Conservation (phyloP, 805 yeast species). For the Candida caryicola region DNA sequence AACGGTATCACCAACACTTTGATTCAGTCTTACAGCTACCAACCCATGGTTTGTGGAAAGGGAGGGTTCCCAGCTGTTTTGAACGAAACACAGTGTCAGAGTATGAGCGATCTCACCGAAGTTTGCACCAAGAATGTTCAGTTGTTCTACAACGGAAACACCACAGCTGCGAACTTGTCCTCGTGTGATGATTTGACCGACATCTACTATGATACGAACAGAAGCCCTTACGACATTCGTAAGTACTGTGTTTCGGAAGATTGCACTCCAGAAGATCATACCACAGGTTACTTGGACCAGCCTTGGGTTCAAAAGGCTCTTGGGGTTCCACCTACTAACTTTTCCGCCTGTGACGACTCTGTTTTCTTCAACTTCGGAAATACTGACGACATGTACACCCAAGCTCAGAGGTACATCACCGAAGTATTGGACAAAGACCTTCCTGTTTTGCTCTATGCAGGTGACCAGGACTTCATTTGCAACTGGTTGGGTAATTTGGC, state of each 20-base stretch:
- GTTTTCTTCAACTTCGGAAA: constrained; percentile 14
- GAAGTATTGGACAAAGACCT: constrained; percentile 35
- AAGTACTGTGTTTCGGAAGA: constrained; percentile 22
- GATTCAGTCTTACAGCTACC: constrained; percentile 36
- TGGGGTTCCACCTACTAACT: constrained; percentile 42
- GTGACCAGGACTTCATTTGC: constrained; percentile 36
- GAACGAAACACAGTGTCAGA: constrained; percentile 25
- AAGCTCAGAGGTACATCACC: no score
- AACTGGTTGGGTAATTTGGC: constrained; percentile 24
- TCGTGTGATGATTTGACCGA: constrained; percentile 12
- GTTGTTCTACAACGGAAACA: constrained; percentile 6
- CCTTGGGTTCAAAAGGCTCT: constrained; percentile 50
- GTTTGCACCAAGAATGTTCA: constrained; percentile 27
- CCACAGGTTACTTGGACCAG: constrained; percentile 52
- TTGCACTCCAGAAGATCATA: constrained; percentile 26
- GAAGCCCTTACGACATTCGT: constrained; percentile 9
- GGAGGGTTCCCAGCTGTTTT: constrained; percentile 40
- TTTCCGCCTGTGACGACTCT: constrained; percentile 16
- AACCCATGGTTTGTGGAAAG: constrained; percentile 46
- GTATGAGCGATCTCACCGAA: constrained; percentile 30
- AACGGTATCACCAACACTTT: constrained; percentile 45
- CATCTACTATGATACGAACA: constrained; percentile 20
- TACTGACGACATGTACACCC: no score
- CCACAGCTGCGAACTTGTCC: constrained; percentile 8
- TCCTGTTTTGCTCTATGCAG: constrained; percentile 43